A percentile compares a stretch with the other conserved stretches of the same genome.
Conservation (phyloP, 805 yeast species). For the Wickerhamiella hasegawae region DNA sequence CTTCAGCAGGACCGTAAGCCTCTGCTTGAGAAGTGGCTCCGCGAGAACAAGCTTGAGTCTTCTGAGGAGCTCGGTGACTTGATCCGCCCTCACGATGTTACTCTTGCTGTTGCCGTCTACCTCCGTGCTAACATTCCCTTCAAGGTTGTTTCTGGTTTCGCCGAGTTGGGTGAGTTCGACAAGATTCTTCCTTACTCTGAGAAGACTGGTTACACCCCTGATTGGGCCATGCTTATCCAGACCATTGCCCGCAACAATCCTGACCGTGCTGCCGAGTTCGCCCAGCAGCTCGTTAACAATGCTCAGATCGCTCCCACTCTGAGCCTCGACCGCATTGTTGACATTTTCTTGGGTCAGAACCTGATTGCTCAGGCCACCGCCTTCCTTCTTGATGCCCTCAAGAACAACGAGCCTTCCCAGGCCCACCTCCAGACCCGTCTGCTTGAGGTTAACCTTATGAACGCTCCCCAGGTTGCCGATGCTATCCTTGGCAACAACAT, state of each 20-base stretch:
- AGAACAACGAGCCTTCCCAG: slow-evolving; percentile 84
- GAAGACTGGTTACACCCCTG: slow-evolving; percentile 78
- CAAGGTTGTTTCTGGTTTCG: slow-evolving; percentile 81
- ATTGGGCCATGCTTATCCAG: slow-evolving; percentile 77
- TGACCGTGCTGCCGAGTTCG: slow-evolving; percentile 97
- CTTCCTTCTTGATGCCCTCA: slow-evolving; percentile 83
- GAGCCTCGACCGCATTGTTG: slow-evolving; percentile 77
- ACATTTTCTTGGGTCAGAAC: slow-evolving; percentile 87
- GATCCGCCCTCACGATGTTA: slow-evolving; percentile 72
- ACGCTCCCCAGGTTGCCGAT: slow-evolving; percentile 99
- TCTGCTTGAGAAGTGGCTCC: slow-evolving; percentile 88
- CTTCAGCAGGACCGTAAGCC: slow-evolving; percentile 90
- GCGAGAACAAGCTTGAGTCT: slow-evolving; percentile 82
- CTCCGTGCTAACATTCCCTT: slow-evolving; percentile 66
- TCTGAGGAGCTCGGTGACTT: slow-evolving; percentile 98
- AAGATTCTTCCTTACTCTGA: slow-evolving; percentile 88
- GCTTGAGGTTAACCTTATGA: slow-evolving; percentile 78
- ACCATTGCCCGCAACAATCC: slow-evolving; percentile 84
- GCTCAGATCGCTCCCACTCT: slow-evolving; percentile 32
- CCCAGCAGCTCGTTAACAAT: slow-evolving; percentile 63
- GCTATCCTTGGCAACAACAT: slow-evolving; percentile 92
- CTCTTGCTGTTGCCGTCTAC: slow-evolving; percentile 82
- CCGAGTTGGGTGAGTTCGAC: slow-evolving; percentile 92
- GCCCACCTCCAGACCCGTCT: slow-evolving; percentile 92
- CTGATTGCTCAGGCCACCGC: slow-evolving; percentile 97